phyloP scores from a whole-genome alignment of 1,284 basidiomycete genomes.

The Amylostereum chailletii region DNA sequence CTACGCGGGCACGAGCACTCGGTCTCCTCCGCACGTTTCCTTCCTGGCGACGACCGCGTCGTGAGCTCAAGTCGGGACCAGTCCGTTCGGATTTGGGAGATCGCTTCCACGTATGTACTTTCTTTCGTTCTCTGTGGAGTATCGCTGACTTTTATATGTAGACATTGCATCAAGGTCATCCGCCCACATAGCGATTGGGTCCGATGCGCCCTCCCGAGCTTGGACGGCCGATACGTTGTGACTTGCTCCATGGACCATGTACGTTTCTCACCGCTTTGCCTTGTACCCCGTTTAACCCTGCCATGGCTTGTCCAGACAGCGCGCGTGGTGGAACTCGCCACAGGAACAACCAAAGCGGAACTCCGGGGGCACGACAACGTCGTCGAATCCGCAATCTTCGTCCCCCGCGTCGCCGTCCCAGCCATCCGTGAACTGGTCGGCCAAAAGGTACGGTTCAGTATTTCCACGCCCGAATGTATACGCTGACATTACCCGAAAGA shows the following conservation, averaged over 20 bases:
- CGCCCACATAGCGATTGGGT: constrained; percentile 67
- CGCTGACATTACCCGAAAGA: not conserved
- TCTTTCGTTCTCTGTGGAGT: not conserved
- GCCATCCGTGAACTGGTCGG: constrained; percentile 37
- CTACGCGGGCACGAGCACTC: constrained; percentile 74
- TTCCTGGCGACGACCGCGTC: constrained; percentile 62
- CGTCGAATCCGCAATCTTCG: constrained; percentile 64
- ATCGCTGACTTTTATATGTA: constrained; percentile 12
- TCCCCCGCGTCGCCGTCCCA: constrained; percentile 45
- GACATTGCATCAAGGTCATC: constrained; percentile 54
- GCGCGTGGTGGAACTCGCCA: constrained; percentile 51
- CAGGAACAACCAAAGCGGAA: constrained; percentile 60
- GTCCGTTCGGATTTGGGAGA: constrained; percentile 68
- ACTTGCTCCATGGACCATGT: constrained; percentile 69
- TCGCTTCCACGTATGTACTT: constrained; percentile 49
- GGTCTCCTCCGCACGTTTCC: constrained; percentile 62
- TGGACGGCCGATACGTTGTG: constrained; percentile 52
- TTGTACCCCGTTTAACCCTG: not conserved
- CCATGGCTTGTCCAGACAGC: constrained; percentile 39
- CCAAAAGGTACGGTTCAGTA: constrained; percentile 15
- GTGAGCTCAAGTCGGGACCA: constrained; percentile 67
- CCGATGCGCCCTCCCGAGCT: constrained; percentile 50
- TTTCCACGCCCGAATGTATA: not conserved
- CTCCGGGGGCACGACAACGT: constrained; percentile 71
- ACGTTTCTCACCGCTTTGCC: constrained; percentile 14